phyloP scores from a whole-genome alignment of 345 rosid genomes.

The Psidium guajava region DNA sequence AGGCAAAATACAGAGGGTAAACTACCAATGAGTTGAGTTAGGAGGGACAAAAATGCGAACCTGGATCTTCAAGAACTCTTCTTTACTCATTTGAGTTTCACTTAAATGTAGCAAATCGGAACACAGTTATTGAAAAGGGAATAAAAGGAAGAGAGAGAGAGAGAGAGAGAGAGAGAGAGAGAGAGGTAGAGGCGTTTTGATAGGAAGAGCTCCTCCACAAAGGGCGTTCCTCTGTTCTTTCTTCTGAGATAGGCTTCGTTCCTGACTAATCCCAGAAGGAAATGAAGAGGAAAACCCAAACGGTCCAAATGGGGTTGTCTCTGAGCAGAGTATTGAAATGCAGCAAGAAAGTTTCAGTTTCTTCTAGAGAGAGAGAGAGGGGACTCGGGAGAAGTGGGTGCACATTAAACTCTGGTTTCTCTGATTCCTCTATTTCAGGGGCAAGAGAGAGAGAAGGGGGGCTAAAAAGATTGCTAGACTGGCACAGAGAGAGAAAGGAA shows the following conservation, averaged over 20 bases:
- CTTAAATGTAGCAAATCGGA: background rate
- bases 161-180: background rate
- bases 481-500: background rate
- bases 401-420: constrained; percentile 9
- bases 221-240: background rate
- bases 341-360: background rate
- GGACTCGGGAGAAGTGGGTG: constrained; percentile 7
- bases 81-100: constrained; percentile 62
- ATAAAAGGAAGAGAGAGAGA: background rate
- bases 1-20: background rate
- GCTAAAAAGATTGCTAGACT: background rate
- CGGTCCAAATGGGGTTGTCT: background rate
- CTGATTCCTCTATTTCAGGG: constrained; percentile 13
- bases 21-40: background rate
- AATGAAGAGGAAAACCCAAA: background rate
- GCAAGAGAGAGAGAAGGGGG: background rate
- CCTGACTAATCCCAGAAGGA: background rate
- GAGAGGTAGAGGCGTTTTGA: background rate
- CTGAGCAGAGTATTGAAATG: background rate
- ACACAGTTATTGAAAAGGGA: background rate
- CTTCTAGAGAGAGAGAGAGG: background rate
- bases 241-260: background rate
- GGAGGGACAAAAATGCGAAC: constrained; percentile 16
- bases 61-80: constrained; percentile 96
- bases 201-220: background rate